Conservation (phyloP, 2,329 filamentous ascomycete species). For the Pseudonectria buxi region DNA sequence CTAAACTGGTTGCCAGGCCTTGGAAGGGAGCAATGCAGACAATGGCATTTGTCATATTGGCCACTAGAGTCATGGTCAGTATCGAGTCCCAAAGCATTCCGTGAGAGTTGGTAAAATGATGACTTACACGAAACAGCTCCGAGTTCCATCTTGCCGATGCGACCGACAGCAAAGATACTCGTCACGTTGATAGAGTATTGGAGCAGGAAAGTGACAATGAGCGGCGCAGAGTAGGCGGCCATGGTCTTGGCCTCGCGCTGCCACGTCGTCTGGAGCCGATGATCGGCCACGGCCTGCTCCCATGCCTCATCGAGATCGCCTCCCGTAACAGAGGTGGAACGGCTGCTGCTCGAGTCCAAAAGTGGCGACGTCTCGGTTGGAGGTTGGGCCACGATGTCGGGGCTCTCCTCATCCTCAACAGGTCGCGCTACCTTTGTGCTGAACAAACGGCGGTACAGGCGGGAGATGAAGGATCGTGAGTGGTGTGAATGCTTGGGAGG, state of each 20-base stretch:
- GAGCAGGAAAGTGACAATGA: constrained; percentile 65
- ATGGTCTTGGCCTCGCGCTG: constrained; percentile 81
- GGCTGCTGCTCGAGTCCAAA: constrained; percentile 27
- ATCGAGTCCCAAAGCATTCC: not conserved
- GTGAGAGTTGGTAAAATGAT: not conserved
- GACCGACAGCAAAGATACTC: constrained; percentile 71
- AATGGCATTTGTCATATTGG: constrained; percentile 74
- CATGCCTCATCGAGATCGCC: constrained; percentile 65
- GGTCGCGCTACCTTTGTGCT: constrained; percentile 44
- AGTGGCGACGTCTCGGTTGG: constrained; percentile 36
- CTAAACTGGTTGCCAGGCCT: constrained; percentile 81
- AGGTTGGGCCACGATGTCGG: constrained; percentile 26
- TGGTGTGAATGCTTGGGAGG: constrained; percentile 48
- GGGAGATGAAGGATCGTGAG: constrained; percentile 29
- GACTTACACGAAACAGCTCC: constrained; percentile 37
- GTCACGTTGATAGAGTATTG: constrained; percentile 82
- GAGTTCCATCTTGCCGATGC: constrained; percentile 58
- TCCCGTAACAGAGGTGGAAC: constrained; percentile 35
- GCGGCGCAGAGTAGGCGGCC: constrained; percentile 59
- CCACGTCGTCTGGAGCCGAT: constrained; percentile 85
- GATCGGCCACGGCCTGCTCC: constrained; percentile 76
- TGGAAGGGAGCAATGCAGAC: constrained; percentile 72
- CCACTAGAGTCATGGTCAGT: constrained; percentile 24
- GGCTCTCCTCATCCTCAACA: constrained; percentile 35
- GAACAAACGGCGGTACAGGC: constrained; percentile 43